These are phyloP conservation scores for Artemisia tridentata DNA, from an alignment of 129 eudicot genomes.

Conservation along the genomic window DNA sequence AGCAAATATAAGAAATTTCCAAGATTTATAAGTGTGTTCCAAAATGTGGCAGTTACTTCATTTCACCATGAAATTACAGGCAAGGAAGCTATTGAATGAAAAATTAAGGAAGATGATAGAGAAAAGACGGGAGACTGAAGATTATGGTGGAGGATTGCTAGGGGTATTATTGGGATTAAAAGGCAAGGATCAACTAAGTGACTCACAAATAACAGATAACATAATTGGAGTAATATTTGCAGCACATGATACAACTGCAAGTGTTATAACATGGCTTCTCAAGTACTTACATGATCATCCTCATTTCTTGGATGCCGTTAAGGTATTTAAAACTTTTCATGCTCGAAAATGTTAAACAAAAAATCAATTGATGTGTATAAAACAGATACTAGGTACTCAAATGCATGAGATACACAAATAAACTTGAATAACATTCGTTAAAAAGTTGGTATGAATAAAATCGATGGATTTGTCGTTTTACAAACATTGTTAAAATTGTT, in stretches of 20 bases:
- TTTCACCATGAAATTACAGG: slow-evolving; percentile 37
- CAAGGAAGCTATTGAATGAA: slow-evolving; percentile 65
- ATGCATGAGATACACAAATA: background rate
- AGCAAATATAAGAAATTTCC: too few species aligned
- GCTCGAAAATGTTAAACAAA: background rate
- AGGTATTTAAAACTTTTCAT: slow-evolving; percentile 36
- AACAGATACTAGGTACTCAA: background rate
- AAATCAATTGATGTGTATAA: background rate
- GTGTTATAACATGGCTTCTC: slow-evolving; percentile 77
- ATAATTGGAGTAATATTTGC: slow-evolving; percentile 82
- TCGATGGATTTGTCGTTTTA: background rate
- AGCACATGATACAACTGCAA: slow-evolving; percentile 90
- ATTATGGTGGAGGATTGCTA: slow-evolving; percentile 57
- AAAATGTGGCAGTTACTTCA: background rate
- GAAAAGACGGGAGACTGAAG: slow-evolving; percentile 44
- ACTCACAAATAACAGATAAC: slow-evolving; percentile 72
- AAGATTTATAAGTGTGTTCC: too few species aligned
- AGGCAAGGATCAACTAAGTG: slow-evolving; percentile 36
- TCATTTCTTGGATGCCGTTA: slow-evolving; percentile 50
- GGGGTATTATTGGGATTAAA: slow-evolving; percentile 48
- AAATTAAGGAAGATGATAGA: slow-evolving; percentile 49
- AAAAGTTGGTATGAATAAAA: background rate
- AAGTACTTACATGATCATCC: slow-evolving; percentile 68
- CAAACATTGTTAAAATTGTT: background rate
- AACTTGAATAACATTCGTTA: background rate